Conservation (phyloP, 2,329 filamentous ascomycete genomes). For the Aspergillus versicolor region DNA sequence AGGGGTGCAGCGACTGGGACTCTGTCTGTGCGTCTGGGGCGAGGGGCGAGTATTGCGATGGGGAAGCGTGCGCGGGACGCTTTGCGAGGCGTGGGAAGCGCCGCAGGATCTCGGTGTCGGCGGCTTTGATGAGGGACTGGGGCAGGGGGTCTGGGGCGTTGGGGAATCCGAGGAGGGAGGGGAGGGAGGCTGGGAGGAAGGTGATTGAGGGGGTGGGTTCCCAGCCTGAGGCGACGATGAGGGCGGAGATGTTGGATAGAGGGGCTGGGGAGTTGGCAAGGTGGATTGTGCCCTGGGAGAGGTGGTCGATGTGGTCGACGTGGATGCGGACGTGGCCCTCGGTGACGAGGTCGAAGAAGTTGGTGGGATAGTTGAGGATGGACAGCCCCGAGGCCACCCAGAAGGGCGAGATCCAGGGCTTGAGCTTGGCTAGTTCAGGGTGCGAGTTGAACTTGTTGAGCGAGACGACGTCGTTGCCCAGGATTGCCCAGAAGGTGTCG, state of each 20-base stretch:
- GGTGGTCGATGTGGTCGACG: conserved; percentile 53
- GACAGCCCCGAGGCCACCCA: conserved; percentile 59
- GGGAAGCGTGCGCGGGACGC: conserved; percentile 38
- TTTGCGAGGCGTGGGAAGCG: conserved; percentile 51
- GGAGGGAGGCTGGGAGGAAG: conserved; percentile 47
- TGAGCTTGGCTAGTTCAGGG: conserved; percentile 46
- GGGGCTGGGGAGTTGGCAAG: conserved; percentile 50
- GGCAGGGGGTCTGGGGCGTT: conserved; percentile 35
- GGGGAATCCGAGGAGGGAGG: conserved; percentile 50
- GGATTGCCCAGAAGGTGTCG: conserved; percentile 54
- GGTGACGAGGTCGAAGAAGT: conserved; percentile 58
- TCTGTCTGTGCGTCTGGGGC: conserved; percentile 29
- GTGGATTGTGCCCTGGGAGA: conserved; percentile 48
- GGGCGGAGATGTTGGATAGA: conserved; percentile 50
- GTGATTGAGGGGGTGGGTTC: conserved; percentile 48
- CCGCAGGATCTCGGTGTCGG: conserved; percentile 52
- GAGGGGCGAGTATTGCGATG: conserved; percentile 29
- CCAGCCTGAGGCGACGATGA: conserved; percentile 62
- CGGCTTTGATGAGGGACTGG: conserved; percentile 37
- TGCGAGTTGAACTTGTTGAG: conserved; percentile 48
- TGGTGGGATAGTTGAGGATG: conserved; percentile 60
- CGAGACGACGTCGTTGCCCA: conserved; percentile 50
- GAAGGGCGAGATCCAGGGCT: conserved; percentile 47
- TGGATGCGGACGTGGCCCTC: conserved; percentile 56
- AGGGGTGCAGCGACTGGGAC: conserved; percentile 35